Conservation (phyloP, 208 protist genomes). For the Crithidia thermophila region DNA sequence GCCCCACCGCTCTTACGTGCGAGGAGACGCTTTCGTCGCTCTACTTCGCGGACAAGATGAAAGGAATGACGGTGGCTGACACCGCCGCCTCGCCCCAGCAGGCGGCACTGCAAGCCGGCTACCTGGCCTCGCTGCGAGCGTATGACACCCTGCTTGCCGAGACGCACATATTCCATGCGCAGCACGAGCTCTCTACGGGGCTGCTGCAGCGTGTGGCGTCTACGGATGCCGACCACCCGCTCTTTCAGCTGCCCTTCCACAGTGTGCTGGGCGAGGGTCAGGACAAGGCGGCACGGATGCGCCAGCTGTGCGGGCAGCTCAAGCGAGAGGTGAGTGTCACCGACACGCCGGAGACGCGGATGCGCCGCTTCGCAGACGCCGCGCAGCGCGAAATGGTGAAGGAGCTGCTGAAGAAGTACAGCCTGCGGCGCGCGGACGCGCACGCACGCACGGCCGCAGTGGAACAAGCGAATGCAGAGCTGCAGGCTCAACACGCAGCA, state of each 20-base stretch:
- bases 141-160: constrained; percentile 59
- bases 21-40: constrained; percentile 84
- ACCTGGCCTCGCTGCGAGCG: constrained; percentile 36
- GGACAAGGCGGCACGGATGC: constrained; percentile 23
- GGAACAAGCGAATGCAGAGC: neutral
- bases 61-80: constrained; percentile 41
- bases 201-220: constrained; percentile 16
- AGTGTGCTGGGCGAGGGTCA: neutral
- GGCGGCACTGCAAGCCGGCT: constrained; percentile 30
- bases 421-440: constrained; percentile 8
- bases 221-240: neutral
- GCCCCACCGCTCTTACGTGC: constrained; percentile 60
- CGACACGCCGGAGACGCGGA: constrained; percentile 6
- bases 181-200: constrained; percentile 26
- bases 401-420: constrained; percentile 25
- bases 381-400: neutral
- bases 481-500: constrained; percentile 6
- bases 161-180: constrained; percentile 40
- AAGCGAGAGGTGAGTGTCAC: neutral
- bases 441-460: neutral
- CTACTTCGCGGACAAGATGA: constrained; percentile 87
- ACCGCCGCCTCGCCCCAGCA: constrained; percentile 5
- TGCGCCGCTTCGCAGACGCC: constrained; percentile 11
- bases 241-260: constrained; percentile 22
- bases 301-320: constrained; percentile 39